Evolutionary conservation across 306 rosid species (phyloP), one percentile per base, ranked within the genome.

Genomic region (Sesbania bispinosa): DNA sequence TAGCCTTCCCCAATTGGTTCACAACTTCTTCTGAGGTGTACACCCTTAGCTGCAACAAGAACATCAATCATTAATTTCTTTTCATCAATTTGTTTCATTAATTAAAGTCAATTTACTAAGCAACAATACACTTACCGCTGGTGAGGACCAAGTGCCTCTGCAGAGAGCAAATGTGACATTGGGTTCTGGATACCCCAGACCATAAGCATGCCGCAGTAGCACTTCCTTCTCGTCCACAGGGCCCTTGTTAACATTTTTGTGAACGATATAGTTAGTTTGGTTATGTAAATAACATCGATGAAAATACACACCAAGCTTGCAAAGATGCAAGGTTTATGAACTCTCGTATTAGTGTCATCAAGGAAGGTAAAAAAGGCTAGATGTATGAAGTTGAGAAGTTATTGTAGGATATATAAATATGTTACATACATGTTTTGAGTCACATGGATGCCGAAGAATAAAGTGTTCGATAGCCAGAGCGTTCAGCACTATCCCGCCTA

Each of bases 381-480:
- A 51, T 14, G 9, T 27, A 64, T 35, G 16, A 13, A 62, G 10
- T 62, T 30, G 55, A 57, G 29, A 61, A 62, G 33, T 70, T 41
- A 26, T 47, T 15, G 39, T 20, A 26, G 27, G 33, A 68, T 35
- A 11, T 15, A 14, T 33, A 32, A 47, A 38, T 10, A 39, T 42
- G n/a, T 13, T 9, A 27, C 90, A 24, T 81, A 90, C 98, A 24
- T 79, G 87, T 52, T 85, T 90, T 26, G 92, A 61, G 62, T 90
- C 89, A 33, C 74, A 67, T 53, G 90, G 96, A 84, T 81, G 88
- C 10, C 97, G 92, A 51, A 93, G 97, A 83, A 90, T 87, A 53
- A 93, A 90, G 82, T 93, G 97, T 80, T 93, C 98, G 0, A 90
- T 90, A n/a, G 96, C 98, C 47, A 90, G 78, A 69, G 97, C 92